Evolutionary conservation across 352 stramenopile genomes (phyloP).

Genomic region (Stramenopiles sp.): DNA sequence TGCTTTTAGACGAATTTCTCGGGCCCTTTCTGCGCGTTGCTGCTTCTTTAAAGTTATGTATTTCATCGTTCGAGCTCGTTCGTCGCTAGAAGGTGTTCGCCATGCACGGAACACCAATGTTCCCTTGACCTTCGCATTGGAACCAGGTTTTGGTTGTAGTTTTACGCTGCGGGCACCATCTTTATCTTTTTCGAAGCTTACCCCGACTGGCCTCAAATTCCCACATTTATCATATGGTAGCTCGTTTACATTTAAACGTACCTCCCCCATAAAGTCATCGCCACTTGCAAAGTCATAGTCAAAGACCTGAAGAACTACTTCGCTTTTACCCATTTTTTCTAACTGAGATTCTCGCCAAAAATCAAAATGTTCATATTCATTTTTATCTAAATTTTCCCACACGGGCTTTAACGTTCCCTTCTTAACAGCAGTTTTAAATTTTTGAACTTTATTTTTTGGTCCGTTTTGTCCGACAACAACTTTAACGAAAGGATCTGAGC

Average conservation of each 20-base stretch:
- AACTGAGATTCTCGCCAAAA: neutral
- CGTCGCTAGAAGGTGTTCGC: neutral
- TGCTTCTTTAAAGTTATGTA: neutral
- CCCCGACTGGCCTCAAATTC: neutral
- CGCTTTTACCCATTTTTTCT: neutral
- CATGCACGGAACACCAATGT: neutral
- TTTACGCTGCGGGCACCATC: neutral
- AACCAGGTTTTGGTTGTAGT: neutral
- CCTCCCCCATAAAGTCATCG: neutral
- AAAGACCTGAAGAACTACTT: neutral
- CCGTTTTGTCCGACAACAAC: neutral
- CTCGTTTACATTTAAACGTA: neutral
- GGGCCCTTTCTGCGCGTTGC: neutral
- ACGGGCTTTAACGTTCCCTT: neutral
- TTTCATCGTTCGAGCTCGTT: neutral
- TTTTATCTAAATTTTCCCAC: neutral
- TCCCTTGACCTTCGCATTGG: neutral
- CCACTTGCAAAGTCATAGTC: neutral
- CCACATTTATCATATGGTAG: neutral
- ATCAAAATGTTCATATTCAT: neutral
- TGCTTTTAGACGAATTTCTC: neutral
- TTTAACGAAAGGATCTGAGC: neutral
- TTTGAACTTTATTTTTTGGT: neutral
- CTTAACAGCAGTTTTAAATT: neutral
- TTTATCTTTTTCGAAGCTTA: neutral